phyloP scores from a whole-genome alignment of 768 basidiomycete genomes.

The Nidularia pulvinata region DNA sequence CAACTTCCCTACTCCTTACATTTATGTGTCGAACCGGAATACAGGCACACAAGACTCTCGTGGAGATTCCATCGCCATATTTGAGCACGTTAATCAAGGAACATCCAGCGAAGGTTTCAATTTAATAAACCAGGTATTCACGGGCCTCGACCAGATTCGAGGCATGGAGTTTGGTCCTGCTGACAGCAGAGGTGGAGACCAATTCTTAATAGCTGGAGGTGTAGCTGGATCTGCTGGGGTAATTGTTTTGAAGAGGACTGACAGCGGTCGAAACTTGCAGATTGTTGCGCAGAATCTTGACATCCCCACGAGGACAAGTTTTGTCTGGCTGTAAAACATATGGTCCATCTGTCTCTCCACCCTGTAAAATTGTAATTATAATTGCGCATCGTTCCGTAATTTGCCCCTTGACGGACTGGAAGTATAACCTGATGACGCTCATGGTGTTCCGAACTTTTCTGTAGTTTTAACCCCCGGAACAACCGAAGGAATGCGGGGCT shows the following conservation, averaged over 20 bases:
- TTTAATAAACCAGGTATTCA: constrained; percentile 52
- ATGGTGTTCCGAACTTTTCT: no score
- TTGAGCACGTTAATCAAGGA: constrained; percentile 39
- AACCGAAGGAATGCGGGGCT: no score
- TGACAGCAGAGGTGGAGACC: constrained; percentile 45
- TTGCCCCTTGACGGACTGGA: not conserved
- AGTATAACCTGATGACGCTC: no score
- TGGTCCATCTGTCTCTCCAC: not conserved
- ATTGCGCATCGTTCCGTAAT: not conserved
- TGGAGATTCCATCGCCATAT: constrained; percentile 66
- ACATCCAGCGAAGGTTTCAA: constrained; percentile 22
- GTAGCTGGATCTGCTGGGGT: constrained; percentile 54
- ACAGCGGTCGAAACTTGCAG: constrained; percentile 49
- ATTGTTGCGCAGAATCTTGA: constrained; percentile 54
- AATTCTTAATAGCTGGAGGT: constrained; percentile 51
- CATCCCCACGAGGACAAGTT: constrained; percentile 48
- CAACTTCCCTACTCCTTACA: constrained; percentile 48
- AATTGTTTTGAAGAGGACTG: constrained; percentile 51
- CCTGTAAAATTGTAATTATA: not conserved
- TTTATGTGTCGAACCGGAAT: constrained; percentile 74
- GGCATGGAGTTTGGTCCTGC: constrained; percentile 62
- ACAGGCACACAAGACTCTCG: constrained; percentile 41
- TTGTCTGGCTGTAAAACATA: constrained; percentile 40
- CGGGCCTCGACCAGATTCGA: constrained; percentile 61
- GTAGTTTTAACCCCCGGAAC: no score